Base-by-base conservation (phyloP, 768 basidiomycete genomes). In the Tulasnella sp. region DNA sequence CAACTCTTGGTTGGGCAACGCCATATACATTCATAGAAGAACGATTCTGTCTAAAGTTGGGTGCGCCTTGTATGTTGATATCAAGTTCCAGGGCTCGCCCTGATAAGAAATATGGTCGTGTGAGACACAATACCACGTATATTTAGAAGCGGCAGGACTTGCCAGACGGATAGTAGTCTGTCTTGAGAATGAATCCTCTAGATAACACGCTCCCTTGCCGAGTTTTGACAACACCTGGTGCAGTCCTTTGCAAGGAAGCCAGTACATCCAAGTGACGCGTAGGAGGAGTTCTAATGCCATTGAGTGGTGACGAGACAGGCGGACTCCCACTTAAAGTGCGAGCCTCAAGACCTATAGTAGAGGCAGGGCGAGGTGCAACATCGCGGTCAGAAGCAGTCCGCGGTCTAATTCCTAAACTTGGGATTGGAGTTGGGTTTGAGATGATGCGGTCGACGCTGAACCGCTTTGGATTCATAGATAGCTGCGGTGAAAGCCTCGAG, bases 111-210 rank as follows among this genome's bases (percentile, higher is more conserved):
- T n/a, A 56, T 43, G 59, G 44, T 42, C 16, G 29, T 32, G n/a
- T 44, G 37, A 46, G 47, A 47, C 45, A 57, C 41, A 40, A 61
- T 3, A 7, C 22, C 42, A 27, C 19, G 25, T 13, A 22, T n/a
- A 5, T 3, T 12, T 0, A 3, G 15, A 56, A 8, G 64, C 62
- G 1, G 63, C 59, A 37, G 57, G 44, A 5, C 62, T 57, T 54
- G 78, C 82, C 83, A 54, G 83, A 83, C 29, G 83, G 83, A 65
- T 87, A 82, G 63, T 82, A 72, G 67, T 95, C 92, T 15, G 90
- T 92, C 71, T 98, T 99, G 59, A 99, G 68, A 49, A 99, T 92
- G 63, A 91, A 88, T 0, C 90, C 87, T 56, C 89, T 69, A 3
- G 83, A 80, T 5, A 93, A 69, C 29, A 93, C 89, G 58, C 83